These are phyloP conservation scores for Yarrowia phangngaensis DNA, from an alignment of 805 yeast species.

Conservation along the genomic window DNA sequence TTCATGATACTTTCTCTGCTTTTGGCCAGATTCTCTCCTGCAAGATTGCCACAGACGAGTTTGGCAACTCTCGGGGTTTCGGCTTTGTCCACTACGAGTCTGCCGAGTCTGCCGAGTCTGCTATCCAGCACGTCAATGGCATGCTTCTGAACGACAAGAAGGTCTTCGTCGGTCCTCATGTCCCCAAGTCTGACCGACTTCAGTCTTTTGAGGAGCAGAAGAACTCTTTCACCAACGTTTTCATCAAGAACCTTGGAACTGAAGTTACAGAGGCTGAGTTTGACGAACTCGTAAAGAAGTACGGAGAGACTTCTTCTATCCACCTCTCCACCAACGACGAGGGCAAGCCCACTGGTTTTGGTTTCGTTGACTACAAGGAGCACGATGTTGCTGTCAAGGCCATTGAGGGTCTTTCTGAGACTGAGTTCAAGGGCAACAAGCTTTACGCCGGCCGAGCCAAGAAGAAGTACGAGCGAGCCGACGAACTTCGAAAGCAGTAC, in stretches of 20 bases:
- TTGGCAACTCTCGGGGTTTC: conserved; percentile 89
- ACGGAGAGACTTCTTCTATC: conserved; percentile 80
- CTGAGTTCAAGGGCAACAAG: conserved; percentile 77
- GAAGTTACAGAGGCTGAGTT: conserved; percentile 58
- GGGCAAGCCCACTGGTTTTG: conserved; percentile 92
- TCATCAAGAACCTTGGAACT: conserved; percentile 80
- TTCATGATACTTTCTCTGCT: conserved; percentile 95
- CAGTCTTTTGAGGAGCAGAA: conserved; percentile 84
- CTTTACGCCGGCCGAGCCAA: conserved; percentile 98
- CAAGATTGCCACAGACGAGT: conserved; percentile 92
- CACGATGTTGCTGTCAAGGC: conserved; percentile 90
- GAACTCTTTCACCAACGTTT: conserved; percentile 93
- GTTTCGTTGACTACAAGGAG: conserved; percentile 84
- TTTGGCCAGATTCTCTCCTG: conserved; percentile 94
- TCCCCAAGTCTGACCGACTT: conserved; percentile 89
- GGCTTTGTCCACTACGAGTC: conserved; percentile 97
- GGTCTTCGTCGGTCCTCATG: conserved; percentile 93
- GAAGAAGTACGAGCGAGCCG: conserved; percentile 96
- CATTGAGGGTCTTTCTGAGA: conserved; percentile 85
- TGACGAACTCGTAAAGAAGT: conserved; percentile 62
- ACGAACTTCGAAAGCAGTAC: conserved; percentile 91
- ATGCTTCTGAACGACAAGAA: conserved; percentile 95
- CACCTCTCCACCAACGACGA: conserved; percentile 74
- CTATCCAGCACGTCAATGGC: conserved; percentile 96
- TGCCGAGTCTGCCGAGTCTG: conserved; percentile 87